A percentile compares a stretch with the other conserved stretches of the same genome.
These are phyloP conservation scores for Aquilaria agallochum DNA, from an alignment of 441 rosid species.

Conservation along the genomic window DNA sequence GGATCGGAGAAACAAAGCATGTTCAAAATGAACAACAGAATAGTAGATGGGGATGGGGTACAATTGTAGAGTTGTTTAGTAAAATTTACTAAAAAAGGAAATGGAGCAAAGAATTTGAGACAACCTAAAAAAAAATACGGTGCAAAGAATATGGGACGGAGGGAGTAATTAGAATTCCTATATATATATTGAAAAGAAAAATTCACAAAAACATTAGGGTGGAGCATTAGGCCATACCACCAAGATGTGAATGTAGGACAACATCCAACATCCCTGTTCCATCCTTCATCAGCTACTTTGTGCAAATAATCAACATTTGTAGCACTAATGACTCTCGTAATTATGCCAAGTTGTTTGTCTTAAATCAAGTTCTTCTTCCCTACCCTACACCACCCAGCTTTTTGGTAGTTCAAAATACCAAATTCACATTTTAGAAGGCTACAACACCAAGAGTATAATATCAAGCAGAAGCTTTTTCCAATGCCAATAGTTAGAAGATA, in stretches of 20 bases:
- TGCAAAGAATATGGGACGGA: no score
- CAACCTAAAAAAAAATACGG: no score
- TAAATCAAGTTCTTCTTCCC: slow-evolving; percentile 62
- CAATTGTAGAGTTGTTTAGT: no score
- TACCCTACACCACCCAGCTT: slow-evolving; percentile 67
- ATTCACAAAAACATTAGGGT: neutral
- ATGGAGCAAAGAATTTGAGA: no score
- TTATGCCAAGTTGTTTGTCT: slow-evolving; percentile 48
- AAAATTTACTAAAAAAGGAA: no score
- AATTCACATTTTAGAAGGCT: slow-evolving; percentile 66
- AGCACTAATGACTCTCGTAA: slow-evolving; percentile 45
- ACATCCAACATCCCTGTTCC: slow-evolving; percentile 58
- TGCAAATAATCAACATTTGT: slow-evolving; percentile 54
- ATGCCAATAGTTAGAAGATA: no score
- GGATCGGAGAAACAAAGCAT: no score
- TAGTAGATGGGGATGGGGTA: no score
- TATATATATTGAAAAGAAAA: neutral
- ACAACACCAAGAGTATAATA: slow-evolving; percentile 15
- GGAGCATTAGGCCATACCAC: slow-evolving; percentile 30
- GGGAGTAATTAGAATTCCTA: no score
- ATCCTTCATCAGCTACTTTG: slow-evolving; percentile 42
- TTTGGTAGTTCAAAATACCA: slow-evolving; percentile 66
- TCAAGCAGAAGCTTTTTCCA: neutral
- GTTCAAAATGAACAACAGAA: no score
- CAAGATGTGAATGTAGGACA: slow-evolving; percentile 52